Base-by-base conservation (phyloP, 2,329 filamentous ascomycete species). In the Cyanodermella asteris region DNA sequence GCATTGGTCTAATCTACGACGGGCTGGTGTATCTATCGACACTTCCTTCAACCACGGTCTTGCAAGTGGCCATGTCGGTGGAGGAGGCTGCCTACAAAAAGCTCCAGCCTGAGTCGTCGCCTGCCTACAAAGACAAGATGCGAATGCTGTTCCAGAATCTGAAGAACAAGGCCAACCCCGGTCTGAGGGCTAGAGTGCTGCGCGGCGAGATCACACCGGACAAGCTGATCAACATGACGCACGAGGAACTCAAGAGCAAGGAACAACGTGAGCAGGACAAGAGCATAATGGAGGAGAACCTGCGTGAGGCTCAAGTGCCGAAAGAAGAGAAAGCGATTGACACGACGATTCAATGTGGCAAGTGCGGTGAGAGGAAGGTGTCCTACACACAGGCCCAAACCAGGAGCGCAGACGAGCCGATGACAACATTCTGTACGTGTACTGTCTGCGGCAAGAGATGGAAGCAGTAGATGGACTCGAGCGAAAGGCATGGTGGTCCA, bases 331-430 rank as follows among this genome's bases (percentile, higher is more conserved):
- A 81, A 61, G 82, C 74, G 44, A 80, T 93, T 53, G 81, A 72
- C 45, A 73, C 75, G 45, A 77, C 72, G 29, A 61, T 94, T 42
- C 72, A 78, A 51, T 97, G 87, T 54, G 68, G 80, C 43, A 82
- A 81, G 50, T 97, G 87, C 53, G 76, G 76, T 40, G 64, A 91
- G 62, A 82, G 76, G 59, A 82, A 80, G 59, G 87, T 94, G 44
- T 81, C 74, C 50, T 97, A 97, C 52, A 80, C 69, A 24, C 87
- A 97, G 54, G 87, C 87, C 4, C 87, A 97, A 59, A 97, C 87
- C 10, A 65, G 87, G 35, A 76, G 69, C 55, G 87, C 87, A 36
- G 87, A 97, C 64, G 87, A 34, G 25, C 33, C 33, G 36, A 60
- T 62, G 54, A 62, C 58, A 22, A 61, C 58, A 0, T 61, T 61